These are phyloP conservation scores for Echeveria elegans DNA, from an alignment of 164 flowering plant species.

Conservation along the genomic window DNA sequence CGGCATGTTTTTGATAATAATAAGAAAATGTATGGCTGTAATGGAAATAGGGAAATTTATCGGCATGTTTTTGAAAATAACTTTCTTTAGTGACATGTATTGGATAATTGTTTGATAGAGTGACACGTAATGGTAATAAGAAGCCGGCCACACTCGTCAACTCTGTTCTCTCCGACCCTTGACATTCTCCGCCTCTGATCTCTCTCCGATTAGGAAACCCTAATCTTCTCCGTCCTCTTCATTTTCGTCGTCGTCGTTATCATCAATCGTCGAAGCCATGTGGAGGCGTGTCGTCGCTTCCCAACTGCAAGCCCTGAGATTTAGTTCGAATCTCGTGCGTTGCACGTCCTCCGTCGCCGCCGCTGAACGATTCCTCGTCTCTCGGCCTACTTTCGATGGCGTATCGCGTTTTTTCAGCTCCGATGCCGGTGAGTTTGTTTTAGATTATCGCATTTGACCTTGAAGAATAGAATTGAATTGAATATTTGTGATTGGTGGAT, in stretches of 20 bases:
- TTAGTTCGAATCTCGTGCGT: conserved; percentile 17
- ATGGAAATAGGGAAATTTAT: no score
- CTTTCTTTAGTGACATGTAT: no score
- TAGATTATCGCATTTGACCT: neutral
- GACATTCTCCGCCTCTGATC: neutral
- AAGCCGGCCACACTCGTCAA: no score
- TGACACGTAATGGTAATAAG: no score
- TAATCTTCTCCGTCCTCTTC: neutral
- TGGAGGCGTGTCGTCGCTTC: conserved; percentile 48
- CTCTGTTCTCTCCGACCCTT: no score
- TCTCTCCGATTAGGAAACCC: neutral
- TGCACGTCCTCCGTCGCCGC: neutral
- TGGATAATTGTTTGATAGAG: no score
- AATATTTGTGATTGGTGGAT: no score
- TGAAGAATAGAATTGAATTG: no score
- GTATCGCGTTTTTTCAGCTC: conserved; percentile 29
- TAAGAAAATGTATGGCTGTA: no score
- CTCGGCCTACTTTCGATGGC: conserved; percentile 15
- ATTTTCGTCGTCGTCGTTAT: neutral
- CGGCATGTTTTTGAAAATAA: no score
- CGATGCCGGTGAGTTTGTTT: conserved; percentile 24
- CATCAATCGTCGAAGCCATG: conserved; percentile 24
- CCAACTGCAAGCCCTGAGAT: conserved; percentile 41
- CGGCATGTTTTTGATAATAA: no score
- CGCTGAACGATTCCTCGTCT: conserved; percentile 13